Conservation (phyloP, 2,329 filamentous ascomycete species). For the Beauveria scarabaeidicola region DNA sequence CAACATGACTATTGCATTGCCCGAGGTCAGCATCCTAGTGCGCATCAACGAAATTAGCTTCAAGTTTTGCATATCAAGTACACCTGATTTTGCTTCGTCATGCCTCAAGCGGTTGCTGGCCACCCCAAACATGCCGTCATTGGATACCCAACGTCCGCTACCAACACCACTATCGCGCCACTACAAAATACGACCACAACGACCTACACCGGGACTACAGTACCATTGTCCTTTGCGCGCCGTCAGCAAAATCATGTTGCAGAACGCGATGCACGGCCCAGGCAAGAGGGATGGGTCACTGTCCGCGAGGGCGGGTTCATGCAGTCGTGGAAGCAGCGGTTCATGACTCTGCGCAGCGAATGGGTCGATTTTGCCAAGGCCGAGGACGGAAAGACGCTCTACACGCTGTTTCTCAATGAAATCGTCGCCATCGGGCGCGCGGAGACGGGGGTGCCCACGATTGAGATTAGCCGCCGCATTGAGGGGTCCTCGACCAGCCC, state of each 20-base stretch:
- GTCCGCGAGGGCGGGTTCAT: conserved; percentile 79
- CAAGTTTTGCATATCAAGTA: background rate
- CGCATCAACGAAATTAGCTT: background rate
- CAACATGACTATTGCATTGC: background rate
- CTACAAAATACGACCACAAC: conserved; percentile 50
- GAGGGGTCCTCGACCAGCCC: conserved; percentile 57
- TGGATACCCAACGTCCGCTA: conserved; percentile 20
- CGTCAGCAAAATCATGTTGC: conserved; percentile 44
- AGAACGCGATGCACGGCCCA: conserved; percentile 52
- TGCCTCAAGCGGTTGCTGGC: background rate
- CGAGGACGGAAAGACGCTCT: conserved; percentile 68
- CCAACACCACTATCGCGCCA: conserved; percentile 59
- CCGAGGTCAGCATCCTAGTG: no score
- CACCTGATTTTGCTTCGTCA: background rate
- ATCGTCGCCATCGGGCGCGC: conserved; percentile 76
- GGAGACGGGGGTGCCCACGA: conserved; percentile 74
- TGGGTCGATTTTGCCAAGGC: conserved; percentile 82
- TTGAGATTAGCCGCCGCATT: conserved; percentile 70
- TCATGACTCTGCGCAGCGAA: conserved; percentile 74
- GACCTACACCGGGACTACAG: conserved; percentile 57
- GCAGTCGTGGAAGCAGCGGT: conserved; percentile 73
- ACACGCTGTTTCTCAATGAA: conserved; percentile 69
- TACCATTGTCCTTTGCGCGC: conserved; percentile 51
- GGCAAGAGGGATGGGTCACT: conserved; percentile 65
- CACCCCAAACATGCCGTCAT: background rate